A percentile compares a stretch with the other conserved stretches of the same genome.
Conservation (phyloP, 2,329 filamentous ascomycete species). For the Paracamarosporium sp. region DNA sequence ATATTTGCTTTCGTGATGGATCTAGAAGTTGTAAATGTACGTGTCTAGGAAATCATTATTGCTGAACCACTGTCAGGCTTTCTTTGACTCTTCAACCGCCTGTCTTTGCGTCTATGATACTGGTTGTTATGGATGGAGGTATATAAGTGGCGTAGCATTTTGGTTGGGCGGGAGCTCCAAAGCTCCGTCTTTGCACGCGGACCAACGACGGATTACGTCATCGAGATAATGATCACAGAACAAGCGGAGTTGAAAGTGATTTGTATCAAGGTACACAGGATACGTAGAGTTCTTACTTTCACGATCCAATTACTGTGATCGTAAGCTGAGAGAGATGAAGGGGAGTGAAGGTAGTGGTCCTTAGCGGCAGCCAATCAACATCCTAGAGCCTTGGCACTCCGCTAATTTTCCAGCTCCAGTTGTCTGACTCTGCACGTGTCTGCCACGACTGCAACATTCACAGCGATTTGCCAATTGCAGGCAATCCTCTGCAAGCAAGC, state of each 20-base stretch:
- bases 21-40: background rate
- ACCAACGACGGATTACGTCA: background rate
- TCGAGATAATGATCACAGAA: background rate
- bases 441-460: background rate
- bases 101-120: no score
- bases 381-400: background rate
- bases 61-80: background rate
- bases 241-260: background rate
- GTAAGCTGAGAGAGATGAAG: background rate
- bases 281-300: no score
- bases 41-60: background rate
- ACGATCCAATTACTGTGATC: background rate
- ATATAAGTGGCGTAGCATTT: background rate
- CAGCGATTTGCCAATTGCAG: background rate
- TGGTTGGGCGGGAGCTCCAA: background rate
- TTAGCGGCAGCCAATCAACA: background rate
- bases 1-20: conserved; percentile 22
- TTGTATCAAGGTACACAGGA: no score
- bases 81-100: no score
- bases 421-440: background rate
- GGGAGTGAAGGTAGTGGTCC: background rate
- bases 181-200: background rate
- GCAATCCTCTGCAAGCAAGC: background rate
- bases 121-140: no score
- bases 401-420: background rate